These are phyloP conservation scores for Glutinoglossum americanum DNA, from an alignment of 495 filamentous ascomycete species.

Conservation along the genomic window DNA sequence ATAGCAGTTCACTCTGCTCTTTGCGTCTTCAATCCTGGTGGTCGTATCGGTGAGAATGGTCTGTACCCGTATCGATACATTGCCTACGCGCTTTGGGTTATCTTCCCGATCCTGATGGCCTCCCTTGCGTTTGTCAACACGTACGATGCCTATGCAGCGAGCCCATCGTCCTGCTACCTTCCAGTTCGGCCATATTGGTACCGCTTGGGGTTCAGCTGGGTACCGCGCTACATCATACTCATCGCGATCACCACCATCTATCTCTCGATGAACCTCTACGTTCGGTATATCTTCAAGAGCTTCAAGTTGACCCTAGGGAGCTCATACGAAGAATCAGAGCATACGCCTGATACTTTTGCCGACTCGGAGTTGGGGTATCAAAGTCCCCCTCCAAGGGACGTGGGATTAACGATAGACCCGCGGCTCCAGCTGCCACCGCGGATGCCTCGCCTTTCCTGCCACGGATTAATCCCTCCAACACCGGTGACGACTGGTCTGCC, in stretches of 20 bases:
- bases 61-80: slow-evolving; percentile 39
- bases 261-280: slow-evolving; percentile 44
- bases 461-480: slow-evolving; percentile 19
- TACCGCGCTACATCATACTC: slow-evolving; percentile 49
- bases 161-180: slow-evolving; percentile 45
- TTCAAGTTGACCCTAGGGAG: slow-evolving; percentile 2
- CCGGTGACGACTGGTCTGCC: slow-evolving; percentile 9
- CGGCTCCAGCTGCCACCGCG: slow-evolving; percentile 10
- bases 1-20: slow-evolving; percentile 51
- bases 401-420: slow-evolving; percentile 9
- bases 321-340: not conserved
- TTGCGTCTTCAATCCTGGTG: slow-evolving; percentile 37
- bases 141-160: slow-evolving; percentile 29
- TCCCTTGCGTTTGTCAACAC: slow-evolving; percentile 40
- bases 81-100: slow-evolving; percentile 30
- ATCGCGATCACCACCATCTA: slow-evolving; percentile 38
- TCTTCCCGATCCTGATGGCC: slow-evolving; percentile 34
- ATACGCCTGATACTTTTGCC: not conserved
- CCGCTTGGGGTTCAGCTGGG: slow-evolving; percentile 42
- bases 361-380: not conserved
- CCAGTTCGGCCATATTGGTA: slow-evolving; percentile 24
- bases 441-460: slow-evolving; percentile 19
- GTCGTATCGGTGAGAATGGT: slow-evolving; percentile 27
- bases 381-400: not conserved
- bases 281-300: slow-evolving; percentile 25